Percentiles rank a stretch among this genome's conserved stretches.
phyloP scores from a whole-genome alignment of 768 basidiomycete species.

The Mrakia frigida region DNA sequence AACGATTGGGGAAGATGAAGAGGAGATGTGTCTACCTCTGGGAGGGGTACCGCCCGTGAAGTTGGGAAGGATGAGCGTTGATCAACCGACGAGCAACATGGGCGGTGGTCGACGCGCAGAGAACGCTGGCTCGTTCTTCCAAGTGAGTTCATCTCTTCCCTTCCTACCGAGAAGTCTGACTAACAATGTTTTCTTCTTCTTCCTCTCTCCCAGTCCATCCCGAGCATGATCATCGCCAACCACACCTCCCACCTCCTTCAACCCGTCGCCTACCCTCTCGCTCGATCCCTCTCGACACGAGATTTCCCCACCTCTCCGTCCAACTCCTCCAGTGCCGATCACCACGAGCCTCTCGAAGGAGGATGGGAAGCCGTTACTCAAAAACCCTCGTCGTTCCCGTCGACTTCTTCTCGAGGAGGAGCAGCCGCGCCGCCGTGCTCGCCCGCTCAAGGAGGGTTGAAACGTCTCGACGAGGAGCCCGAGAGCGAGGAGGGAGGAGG shows the following conservation, averaged over 20 bases:
- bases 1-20: neutral
- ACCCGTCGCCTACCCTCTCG: neutral
- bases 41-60: neutral
- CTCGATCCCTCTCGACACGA: neutral
- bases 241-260: neutral
- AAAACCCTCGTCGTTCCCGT: too few species aligned
- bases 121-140: neutral
- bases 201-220: neutral
- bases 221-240: constrained; percentile 6
- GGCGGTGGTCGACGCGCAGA: too few species aligned
- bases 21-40: neutral
- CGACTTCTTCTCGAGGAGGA: too few species aligned
- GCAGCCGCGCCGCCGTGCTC: too few species aligned
- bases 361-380: too few species aligned
- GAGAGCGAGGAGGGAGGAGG: too few species aligned
- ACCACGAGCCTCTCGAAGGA: neutral
- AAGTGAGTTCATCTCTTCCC: neutral
- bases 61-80: constrained; percentile 1
- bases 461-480: too few species aligned
- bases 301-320: constrained; percentile 7
- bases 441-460: too few species aligned
- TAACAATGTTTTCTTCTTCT: neutral
- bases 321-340: neutral
- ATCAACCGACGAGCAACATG: neutral
- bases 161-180: neutral